Conservation (phyloP, 2,329 filamentous ascomycete species). For the Thielaviopsis punctulata region DNA sequence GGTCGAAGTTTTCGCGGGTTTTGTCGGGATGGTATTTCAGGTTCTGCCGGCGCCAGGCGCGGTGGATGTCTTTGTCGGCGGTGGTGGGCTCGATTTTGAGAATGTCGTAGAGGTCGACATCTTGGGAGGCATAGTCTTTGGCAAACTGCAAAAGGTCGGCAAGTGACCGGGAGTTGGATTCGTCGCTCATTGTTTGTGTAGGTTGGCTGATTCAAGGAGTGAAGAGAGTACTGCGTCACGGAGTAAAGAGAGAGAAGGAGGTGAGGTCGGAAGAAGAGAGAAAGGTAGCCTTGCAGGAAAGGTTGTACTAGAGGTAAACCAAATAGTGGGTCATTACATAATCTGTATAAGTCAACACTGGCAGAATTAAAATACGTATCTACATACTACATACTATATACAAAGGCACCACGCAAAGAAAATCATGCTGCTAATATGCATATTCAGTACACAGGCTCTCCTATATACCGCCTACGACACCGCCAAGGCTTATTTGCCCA, state of each 20-base stretch:
- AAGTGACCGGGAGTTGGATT: slow-evolving; percentile 13
- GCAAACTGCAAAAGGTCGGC: slow-evolving; percentile 35
- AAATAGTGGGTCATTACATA: not conserved
- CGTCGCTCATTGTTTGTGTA: slow-evolving; percentile 11
- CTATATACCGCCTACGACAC: not conserved
- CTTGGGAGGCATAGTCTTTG: slow-evolving; percentile 41
- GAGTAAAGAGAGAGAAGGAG: not conserved
- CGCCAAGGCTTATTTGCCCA: slow-evolving; percentile 6
- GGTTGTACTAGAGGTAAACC: not conserved
- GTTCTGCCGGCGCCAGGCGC: slow-evolving; percentile 69
- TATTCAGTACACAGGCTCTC: not conserved
- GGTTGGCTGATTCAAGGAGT: not conserved
- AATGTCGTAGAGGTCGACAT: slow-evolving; percentile 61
- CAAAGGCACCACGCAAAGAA: not conserved
- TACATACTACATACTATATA: no score
- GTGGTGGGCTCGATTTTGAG: slow-evolving; percentile 40
- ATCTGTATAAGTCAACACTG: not conserved
- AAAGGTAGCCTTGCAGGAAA: not conserved
- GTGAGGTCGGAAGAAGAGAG: not conserved
- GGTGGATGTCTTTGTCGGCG: slow-evolving; percentile 55
- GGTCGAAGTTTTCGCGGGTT: slow-evolving; percentile 54
- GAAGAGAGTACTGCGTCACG: not conserved
- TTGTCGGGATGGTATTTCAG: slow-evolving; percentile 94
- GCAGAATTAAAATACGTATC: no score
- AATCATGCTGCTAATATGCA: not conserved